Evolutionary conservation across 768 basidiomycete genomes (phyloP).

Genomic region (Stropharia rugosoannulata): DNA sequence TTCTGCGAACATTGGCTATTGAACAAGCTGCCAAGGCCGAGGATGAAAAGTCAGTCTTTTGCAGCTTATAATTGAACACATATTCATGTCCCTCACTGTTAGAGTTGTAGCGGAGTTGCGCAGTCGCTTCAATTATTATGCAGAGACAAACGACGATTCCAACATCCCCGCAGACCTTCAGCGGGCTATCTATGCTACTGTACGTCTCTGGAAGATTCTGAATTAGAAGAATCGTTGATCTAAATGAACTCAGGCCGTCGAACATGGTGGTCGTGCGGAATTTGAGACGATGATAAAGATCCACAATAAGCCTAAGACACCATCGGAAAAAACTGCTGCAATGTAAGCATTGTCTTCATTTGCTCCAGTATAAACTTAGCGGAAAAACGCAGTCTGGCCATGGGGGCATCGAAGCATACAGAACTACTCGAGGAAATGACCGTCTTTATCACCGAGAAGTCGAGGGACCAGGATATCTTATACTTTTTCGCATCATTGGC

Average conservation of each 20-base stretch:
- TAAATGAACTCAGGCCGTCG: constrained; percentile 51
- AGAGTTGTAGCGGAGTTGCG: constrained; percentile 78
- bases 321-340: constrained; percentile 68
- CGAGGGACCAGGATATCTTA: constrained; percentile 59
- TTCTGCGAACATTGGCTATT: constrained; percentile 77
- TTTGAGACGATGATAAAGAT: constrained; percentile 72
- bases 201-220: constrained; percentile 26
- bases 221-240: not conserved
- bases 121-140: constrained; percentile 67
- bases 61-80: not conserved
- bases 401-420: constrained; percentile 54
- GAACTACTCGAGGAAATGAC: constrained; percentile 63
- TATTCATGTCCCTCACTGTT: constrained; percentile 7
- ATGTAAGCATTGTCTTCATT: constrained; percentile 43
- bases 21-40: constrained; percentile 37
- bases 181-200: constrained; percentile 48
- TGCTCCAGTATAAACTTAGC: constrained; percentile 7
- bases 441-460: constrained; percentile 51
- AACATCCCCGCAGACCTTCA: constrained; percentile 81
- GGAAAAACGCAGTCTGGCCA: constrained; percentile 35
- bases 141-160: constrained; percentile 72
- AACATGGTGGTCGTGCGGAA: constrained; percentile 70
- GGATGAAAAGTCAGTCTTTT: constrained; percentile 24
- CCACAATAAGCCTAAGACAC: constrained; percentile 71
- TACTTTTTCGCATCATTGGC: constrained; percentile 64